phyloP scores from a whole-genome alignment of 495 filamentous ascomycete genomes.

The Daldinia decipiens region DNA sequence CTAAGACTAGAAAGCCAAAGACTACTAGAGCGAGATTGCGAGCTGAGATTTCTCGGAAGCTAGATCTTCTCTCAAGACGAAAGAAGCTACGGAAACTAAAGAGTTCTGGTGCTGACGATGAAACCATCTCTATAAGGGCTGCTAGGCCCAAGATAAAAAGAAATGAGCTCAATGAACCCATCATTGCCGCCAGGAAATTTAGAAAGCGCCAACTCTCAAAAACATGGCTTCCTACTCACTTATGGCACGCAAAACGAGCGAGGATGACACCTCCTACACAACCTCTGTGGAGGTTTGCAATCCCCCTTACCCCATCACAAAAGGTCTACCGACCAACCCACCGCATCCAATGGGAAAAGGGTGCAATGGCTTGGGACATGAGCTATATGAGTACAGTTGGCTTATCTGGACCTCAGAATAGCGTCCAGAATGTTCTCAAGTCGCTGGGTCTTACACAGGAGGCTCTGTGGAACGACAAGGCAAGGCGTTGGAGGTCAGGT shows the following conservation, averaged over 20 bases:
- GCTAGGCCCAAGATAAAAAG: constrained; percentile 75
- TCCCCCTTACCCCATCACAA: constrained; percentile 84
- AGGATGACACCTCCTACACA: constrained; percentile 81
- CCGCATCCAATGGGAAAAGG: constrained; percentile 70
- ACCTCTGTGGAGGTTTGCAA: constrained; percentile 87
- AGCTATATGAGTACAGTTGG: constrained; percentile 92
- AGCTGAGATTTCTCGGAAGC: constrained; percentile 80
- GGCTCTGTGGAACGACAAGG: constrained; percentile 68
- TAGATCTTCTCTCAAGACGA: constrained; percentile 71
- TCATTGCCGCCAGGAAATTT: constrained; percentile 73
- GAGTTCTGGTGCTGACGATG: constrained; percentile 43
- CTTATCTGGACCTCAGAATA: constrained; percentile 72
- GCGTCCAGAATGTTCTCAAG: constrained; percentile 71
- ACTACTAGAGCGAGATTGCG: constrained; percentile 75
- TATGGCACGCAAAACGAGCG: constrained; percentile 93
- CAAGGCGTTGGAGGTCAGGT: constrained; percentile 79
- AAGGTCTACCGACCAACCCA: constrained; percentile 92
- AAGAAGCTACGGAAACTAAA: constrained; percentile 65
- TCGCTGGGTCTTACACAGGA: constrained; percentile 69
- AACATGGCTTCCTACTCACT: constrained; percentile 93
- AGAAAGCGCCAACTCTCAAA: constrained; percentile 88
- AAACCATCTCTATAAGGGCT: constrained; percentile 53
- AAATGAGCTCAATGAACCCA: constrained; percentile 73
- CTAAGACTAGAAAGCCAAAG: constrained; percentile 74
- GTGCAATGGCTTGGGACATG: constrained; percentile 86